These are phyloP conservation scores for Tuber borchii DNA, from an alignment of 495 filamentous ascomycete genomes.

Conservation along the genomic window DNA sequence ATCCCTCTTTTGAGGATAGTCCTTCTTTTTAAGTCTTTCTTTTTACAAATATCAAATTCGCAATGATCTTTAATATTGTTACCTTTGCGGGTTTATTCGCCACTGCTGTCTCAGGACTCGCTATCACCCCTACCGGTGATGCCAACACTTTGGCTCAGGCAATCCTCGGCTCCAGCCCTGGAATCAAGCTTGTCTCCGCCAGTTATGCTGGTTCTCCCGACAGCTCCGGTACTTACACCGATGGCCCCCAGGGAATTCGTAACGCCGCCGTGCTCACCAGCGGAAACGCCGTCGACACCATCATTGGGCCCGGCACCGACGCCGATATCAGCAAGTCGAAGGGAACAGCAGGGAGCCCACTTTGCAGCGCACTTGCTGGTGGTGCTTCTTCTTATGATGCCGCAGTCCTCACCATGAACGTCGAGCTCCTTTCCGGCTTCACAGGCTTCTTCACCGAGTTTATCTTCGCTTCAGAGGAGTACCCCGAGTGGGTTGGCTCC, in stretches of 20 bases:
- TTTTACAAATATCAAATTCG: not conserved
- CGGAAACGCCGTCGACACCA: constrained; percentile 27
- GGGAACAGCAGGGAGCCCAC: constrained; percentile 9
- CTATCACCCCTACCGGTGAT: constrained; percentile 30
- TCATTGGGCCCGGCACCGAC: not conserved
- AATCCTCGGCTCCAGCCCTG: constrained; percentile 21
- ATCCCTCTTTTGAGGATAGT: constrained; percentile 26
- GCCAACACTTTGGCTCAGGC: constrained; percentile 30
- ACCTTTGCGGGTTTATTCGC: constrained; percentile 36
- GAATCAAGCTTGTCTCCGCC: constrained; percentile 31
- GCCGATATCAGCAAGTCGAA: constrained; percentile 5
- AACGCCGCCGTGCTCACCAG: constrained; percentile 32
- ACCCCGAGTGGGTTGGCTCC: constrained; percentile 30
- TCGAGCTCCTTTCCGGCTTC: constrained; percentile 14
- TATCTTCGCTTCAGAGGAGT: constrained; percentile 35
- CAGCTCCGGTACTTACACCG: constrained; percentile 27
- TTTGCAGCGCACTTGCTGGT: constrained; percentile 23
- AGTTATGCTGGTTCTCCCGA: constrained; percentile 22
- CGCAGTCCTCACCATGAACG: constrained; percentile 32
- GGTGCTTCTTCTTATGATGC: constrained; percentile 21
- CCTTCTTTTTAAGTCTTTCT: constrained; percentile 16
- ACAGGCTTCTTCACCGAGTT: constrained; percentile 26
- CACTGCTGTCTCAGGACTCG: constrained; percentile 24
- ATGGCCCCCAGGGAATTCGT: constrained; percentile 29
- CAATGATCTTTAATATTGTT: constrained; percentile 22